Percentiles rank a stretch among this genome's conserved stretches.
Evolutionary conservation across 441 rosid genomes (phyloP).

Genomic region (Arabidopsis hybrid): DNA sequence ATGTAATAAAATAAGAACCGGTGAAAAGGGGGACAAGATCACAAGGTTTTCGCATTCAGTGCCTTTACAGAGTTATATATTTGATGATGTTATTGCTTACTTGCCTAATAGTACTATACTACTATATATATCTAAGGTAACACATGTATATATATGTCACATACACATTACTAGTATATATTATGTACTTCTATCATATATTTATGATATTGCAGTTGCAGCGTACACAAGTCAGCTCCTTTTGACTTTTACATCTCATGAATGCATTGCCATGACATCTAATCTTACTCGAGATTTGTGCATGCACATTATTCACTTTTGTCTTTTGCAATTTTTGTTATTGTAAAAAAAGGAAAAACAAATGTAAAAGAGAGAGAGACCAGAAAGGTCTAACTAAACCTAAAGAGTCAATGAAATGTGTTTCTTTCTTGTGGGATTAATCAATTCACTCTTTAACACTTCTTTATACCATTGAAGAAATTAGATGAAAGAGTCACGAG

Average conservation of each 20-base stretch:
- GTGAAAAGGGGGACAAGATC: slow-evolving; percentile 32
- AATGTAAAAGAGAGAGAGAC: slow-evolving; percentile 1
- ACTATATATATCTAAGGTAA: slow-evolving; percentile 7
- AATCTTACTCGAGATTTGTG: slow-evolving; percentile 42
- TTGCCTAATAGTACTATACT: not conserved
- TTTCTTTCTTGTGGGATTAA: slow-evolving; percentile 42
- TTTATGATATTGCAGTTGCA: slow-evolving; percentile 32
- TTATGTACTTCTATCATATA: not conserved
- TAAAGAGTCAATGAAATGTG: slow-evolving; percentile 6
- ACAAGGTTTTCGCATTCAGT: slow-evolving; percentile 37
- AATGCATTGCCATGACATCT: slow-evolving; percentile 39
- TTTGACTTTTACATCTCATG: slow-evolving; percentile 44
- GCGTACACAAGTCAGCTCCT: slow-evolving; percentile 41
- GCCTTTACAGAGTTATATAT: slow-evolving; percentile 35
- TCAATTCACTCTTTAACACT: slow-evolving; percentile 22
- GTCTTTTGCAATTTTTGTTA: not conserved
- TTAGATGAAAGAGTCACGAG: slow-evolving; percentile 43
- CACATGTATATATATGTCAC: not conserved
- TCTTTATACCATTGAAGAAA: slow-evolving; percentile 14
- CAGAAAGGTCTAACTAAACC: slow-evolving; percentile 24
- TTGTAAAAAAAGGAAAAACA: not conserved
- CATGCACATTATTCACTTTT: slow-evolving; percentile 28
- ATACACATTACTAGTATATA: not conserved
- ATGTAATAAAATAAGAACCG: not conserved
- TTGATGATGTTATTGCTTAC: slow-evolving; percentile 2